Conservation (phyloP, 192 early-diverging fungal species). For the Endogone sp. region DNA sequence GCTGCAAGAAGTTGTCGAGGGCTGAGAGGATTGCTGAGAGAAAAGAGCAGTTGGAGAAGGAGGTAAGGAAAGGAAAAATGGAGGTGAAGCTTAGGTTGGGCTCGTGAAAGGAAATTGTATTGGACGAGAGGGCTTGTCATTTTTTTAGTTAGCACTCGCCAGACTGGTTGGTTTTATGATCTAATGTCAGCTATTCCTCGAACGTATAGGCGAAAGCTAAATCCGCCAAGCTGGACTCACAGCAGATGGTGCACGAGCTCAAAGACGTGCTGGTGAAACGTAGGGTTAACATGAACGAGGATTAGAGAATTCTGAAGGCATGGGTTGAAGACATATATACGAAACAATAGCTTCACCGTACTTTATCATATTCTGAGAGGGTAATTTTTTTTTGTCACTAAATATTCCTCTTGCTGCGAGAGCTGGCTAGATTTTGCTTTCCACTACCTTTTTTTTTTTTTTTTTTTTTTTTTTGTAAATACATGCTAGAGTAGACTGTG, state of each 20-base stretch:
- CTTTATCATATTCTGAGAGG: too few relatives aligned
- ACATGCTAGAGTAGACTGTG: background rate
- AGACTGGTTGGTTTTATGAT: too few relatives aligned
- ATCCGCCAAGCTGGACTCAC: conserved; percentile 23
- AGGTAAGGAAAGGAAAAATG: conserved; percentile 22
- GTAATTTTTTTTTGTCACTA: background rate
- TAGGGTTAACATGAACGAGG: background rate
- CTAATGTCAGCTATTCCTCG: background rate
- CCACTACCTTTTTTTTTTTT: background rate
- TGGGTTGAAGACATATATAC: too few relatives aligned
- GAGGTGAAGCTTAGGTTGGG: too few relatives aligned
- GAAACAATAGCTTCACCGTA: too few relatives aligned
- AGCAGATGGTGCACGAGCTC: conserved; percentile 54
- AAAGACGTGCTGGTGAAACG: conserved; percentile 50
- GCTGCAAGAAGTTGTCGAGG: conserved; percentile 32
- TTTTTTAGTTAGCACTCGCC: too few relatives aligned
- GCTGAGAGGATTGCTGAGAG: conserved; percentile 45
- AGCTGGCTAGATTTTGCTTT: background rate
- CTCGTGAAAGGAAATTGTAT: too few relatives aligned
- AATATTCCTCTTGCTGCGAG: background rate
- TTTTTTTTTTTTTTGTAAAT: background rate
- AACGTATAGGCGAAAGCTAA: conserved; percentile 21
- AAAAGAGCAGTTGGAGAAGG: conserved; percentile 36
- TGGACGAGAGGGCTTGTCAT: too few relatives aligned
- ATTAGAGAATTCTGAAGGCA: too few relatives aligned